phyloP scores from a whole-genome alignment of 2,329 filamentous ascomycete genomes.

The Aspergillus versicolor region DNA sequence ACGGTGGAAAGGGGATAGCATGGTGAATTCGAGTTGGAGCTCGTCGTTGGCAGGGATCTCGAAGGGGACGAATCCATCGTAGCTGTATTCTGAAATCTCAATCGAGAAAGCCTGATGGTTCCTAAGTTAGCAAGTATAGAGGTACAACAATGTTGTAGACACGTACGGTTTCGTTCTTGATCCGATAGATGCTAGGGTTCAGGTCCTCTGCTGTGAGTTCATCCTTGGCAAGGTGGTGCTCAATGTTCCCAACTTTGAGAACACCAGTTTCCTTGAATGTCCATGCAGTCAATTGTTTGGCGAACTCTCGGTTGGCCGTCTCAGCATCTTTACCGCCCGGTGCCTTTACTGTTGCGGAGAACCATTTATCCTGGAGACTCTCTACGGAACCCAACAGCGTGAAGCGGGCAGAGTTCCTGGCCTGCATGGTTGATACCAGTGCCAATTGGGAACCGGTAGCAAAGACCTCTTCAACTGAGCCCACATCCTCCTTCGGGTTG shows the following conservation, averaged over 20 bases:
- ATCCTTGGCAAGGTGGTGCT: constrained; percentile 66
- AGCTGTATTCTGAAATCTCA: constrained; percentile 80
- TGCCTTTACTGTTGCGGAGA: constrained; percentile 71
- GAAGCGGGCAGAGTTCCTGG: constrained; percentile 88
- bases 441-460: constrained; percentile 80
- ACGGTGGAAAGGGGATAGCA: constrained; percentile 97
- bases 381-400: constrained; percentile 82
- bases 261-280: constrained; percentile 93
- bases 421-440: constrained; percentile 83
- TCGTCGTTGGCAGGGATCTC: constrained; percentile 66
- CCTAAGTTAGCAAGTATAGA: constrained; percentile 25
- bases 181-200: constrained; percentile 87
- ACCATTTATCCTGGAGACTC: constrained; percentile 85
- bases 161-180: constrained; percentile 96
- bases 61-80: constrained; percentile 75
- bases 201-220: constrained; percentile 46
- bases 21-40: constrained; percentile 94
- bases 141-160: not conserved
- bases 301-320: constrained; percentile 81
- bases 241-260: constrained; percentile 75
- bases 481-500: constrained; percentile 82
- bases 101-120: constrained; percentile 72
- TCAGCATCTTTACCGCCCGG: constrained; percentile 55
- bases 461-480: constrained; percentile 75
- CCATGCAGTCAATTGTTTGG: constrained; percentile 85